phyloP scores from a whole-genome alignment of 192 early-diverging fungal species.

The Funneliformis mosseae region DNA sequence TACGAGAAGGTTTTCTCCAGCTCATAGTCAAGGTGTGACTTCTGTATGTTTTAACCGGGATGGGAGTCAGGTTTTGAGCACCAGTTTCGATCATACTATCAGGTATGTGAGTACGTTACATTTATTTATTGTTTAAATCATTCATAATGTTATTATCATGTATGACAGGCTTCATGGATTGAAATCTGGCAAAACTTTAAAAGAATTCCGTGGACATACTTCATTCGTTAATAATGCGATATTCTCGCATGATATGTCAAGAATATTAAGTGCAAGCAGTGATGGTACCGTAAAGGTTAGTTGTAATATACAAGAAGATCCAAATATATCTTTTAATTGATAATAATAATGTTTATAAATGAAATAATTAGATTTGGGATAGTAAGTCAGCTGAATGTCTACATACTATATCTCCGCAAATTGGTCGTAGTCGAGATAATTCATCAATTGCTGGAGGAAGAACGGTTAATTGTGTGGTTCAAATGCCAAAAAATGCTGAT shows the following conservation, averaged over 20 bases:
- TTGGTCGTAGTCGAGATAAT: conserved; percentile 45
- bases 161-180: conserved; percentile 80
- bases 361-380: conserved; percentile 80
- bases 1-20: conserved; percentile 71
- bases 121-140: not conserved
- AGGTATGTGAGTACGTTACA: conserved; percentile 44
- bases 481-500: conserved; percentile 63
- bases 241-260: conserved; percentile 70
- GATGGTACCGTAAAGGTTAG: conserved; percentile 86
- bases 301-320: not conserved
- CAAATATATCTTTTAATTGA: not conserved
- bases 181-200: conserved; percentile 89
- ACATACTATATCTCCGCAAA: conserved; percentile 58
- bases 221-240: conserved; percentile 83
- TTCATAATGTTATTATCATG: not conserved
- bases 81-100: conserved; percentile 78
- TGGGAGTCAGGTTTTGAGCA: conserved; percentile 76
- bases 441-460: conserved; percentile 54
- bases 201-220: conserved; percentile 90
- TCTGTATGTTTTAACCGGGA: conserved; percentile 78
- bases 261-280: conserved; percentile 77
- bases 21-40: conserved; percentile 85
- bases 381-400: conserved; percentile 69
- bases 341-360: not conserved
- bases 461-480: conserved; percentile 62